Percentiles rank a stretch among this genome's conserved stretches.
Conservation (phyloP, 306 rosid species). For the Cucurbita pepo region DNA sequence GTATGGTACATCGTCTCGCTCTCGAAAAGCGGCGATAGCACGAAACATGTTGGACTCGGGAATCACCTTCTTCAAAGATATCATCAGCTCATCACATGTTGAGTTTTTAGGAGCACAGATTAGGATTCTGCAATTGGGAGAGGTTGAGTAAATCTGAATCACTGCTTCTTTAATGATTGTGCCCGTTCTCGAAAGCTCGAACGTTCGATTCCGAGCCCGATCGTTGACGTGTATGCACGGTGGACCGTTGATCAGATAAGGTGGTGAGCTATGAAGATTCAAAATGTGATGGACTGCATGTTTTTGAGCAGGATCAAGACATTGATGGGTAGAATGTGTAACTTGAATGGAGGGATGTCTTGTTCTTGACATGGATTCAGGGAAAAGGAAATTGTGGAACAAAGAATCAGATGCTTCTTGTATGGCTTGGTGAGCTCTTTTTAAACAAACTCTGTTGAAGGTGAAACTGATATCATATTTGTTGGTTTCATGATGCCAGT, state of each 20-base stretch:
- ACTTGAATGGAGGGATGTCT: not conserved
- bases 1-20: slow-evolving; percentile 7
- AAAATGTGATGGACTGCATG: slow-evolving; percentile 3
- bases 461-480: slow-evolving; percentile 22
- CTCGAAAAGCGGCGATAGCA: slow-evolving; percentile 13
- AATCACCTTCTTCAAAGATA: slow-evolving; percentile 7
- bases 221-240: not conserved
- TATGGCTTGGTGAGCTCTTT: slow-evolving; percentile 23
- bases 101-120: slow-evolving; percentile 12
- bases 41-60: slow-evolving; percentile 15
- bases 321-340: not conserved
- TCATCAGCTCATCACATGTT: slow-evolving; percentile 16
- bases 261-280: slow-evolving; percentile 9
- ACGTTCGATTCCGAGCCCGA: no score
- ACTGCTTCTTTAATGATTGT: slow-evolving; percentile 6
- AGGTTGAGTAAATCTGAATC: not conserved
- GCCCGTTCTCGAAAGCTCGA: no score
- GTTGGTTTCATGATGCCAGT: not conserved
- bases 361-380: not conserved
- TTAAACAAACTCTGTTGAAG: slow-evolving; percentile 22
- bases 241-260: slow-evolving; percentile 17
- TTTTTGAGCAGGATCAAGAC: not conserved
- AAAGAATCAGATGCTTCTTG: slow-evolving; percentile 3
- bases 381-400: slow-evolving; percentile 14
- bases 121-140: slow-evolving; percentile 5